Base-by-base conservation (phyloP, 148 eudicot genomes). In the Persicaria maculosa region DNA sequence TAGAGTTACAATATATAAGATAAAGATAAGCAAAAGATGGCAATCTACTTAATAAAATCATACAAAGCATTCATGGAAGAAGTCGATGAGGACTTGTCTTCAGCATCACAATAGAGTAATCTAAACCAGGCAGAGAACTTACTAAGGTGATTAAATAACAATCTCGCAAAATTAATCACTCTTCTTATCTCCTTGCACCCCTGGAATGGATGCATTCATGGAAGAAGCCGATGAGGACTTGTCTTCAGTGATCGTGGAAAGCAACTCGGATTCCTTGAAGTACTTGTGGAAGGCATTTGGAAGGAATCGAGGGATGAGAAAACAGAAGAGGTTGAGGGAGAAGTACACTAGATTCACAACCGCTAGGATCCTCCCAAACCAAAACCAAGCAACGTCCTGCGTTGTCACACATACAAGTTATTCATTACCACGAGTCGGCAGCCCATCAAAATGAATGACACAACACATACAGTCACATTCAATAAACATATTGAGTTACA, bases 241-340 rank as follows among this genome's bases (percentile, higher is more conserved):
- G 44, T 74, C 77, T 19, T 74, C 68, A 12, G 16, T 9, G 44
- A 14, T 59, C 70, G 46, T 74, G 40, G 44, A 44, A 31, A 16
- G 22, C 19, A 62, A 70, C 75, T 94, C 97, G 8, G 4, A 1
- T 9, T 87, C 88, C 74, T 90, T 82, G 75, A 90, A 91, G 77
- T 94, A 88, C 50, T 70, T 80, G 77, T 91, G 93, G 17, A 94
- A 91, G 2, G 98, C 96, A 78, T 75, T 86, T 3, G 98, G 98
- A 4, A 94, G 89, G 72, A 91, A 87, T 17, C 76, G 84, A 40
- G 96, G 92, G 77, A 90, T 86, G 82, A 90, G 80, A 79, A 90
- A 90, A 44, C 78, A 78, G 15, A 86, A 84, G 7, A 90, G 85
- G 72, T 88, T 90, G 78, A 82, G 62, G 8, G 92, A 86, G 82